Percentiles rank a stretch among this genome's conserved stretches.
Evolutionary conservation across 2,329 filamentous ascomycete species (phyloP).

Genomic region (Lecanosticta acicola): DNA sequence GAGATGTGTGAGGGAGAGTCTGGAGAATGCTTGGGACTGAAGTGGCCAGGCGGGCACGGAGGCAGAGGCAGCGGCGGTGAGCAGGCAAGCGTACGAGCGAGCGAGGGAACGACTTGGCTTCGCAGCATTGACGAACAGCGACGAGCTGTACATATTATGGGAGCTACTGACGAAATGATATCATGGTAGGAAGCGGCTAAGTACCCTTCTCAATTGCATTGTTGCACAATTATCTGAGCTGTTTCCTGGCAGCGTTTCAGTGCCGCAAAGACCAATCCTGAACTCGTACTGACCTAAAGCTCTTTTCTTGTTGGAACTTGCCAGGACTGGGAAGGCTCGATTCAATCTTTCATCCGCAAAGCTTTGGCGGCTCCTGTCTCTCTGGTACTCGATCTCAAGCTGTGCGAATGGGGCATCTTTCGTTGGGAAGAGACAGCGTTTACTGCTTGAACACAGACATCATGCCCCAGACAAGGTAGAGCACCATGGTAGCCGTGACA

Average conservation of each 20-base stretch:
- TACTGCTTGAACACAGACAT: no score
- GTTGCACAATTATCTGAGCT: background rate
- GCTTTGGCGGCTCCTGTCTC: no score
- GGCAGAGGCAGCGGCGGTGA: background rate
- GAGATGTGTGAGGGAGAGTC: slow-evolving; percentile 72
- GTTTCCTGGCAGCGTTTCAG: no score
- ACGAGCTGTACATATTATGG: background rate
- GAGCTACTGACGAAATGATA: background rate
- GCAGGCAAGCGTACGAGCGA: background rate
- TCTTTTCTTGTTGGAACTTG: no score
- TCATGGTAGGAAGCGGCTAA: background rate
- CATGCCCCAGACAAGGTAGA: background rate
- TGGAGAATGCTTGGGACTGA: slow-evolving; percentile 49
- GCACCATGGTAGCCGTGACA: background rate
- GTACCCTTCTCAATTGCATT: background rate
- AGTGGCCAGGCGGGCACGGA: background rate
- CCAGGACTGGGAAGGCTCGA: no score
- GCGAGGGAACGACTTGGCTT: no score
- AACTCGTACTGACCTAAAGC: no score
- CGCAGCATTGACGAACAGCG: background rate
- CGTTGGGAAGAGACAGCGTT: no score
- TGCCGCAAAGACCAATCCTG: no score
- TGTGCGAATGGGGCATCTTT: no score
- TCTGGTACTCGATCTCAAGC: no score
- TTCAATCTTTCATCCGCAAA: no score